Percentiles rank a stretch among this genome's conserved stretches.
Conservation (phyloP, 2,329 filamentous ascomycete species). For the Didymella keratinophila region DNA sequence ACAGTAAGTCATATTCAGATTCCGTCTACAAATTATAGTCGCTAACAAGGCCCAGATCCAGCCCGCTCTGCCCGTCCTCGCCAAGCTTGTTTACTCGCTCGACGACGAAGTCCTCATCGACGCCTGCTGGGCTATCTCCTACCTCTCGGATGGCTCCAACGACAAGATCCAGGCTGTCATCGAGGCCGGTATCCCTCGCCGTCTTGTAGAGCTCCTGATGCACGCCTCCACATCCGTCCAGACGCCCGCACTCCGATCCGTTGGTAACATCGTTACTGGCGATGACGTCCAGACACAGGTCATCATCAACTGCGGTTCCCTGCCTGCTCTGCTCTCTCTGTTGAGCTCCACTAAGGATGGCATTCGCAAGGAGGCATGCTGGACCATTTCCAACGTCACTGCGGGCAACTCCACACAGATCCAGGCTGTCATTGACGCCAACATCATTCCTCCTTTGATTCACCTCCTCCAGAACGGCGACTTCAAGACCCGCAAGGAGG, state of each 20-base stretch:
- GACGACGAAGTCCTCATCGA: constrained; percentile 99
- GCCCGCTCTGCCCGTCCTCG: constrained; percentile 90
- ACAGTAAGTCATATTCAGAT: constrained; percentile 70
- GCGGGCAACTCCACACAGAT: constrained; percentile 98
- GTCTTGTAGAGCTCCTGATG: constrained; percentile 96
- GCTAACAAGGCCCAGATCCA: constrained; percentile 71
- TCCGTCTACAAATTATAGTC: not conserved
- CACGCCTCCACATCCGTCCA: constrained; percentile 98
- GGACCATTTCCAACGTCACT: constrained; percentile 99
- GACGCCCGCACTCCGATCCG: constrained; percentile 93
- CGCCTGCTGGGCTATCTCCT: constrained; percentile 99
- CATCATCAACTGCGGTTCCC: constrained; percentile 96
- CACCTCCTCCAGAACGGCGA: constrained; percentile 96
- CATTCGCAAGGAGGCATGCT: constrained; percentile 99
- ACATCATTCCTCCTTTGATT: constrained; percentile 95
- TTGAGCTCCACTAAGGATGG: constrained; percentile 98
- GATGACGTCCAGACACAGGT: constrained; percentile 99
- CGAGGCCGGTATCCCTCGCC: constrained; percentile 94
- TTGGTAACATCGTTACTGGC: constrained; percentile 98
- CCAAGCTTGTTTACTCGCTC: constrained; percentile 97
- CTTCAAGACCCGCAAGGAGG: constrained; percentile 98
- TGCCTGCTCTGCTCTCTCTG: constrained; percentile 90
- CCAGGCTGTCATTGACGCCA: constrained; percentile 93
- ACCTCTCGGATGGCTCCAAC: constrained; percentile 96
- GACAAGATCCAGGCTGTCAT: constrained; percentile 99